Evolutionary conservation across 2,329 filamentous ascomycete species (phyloP), one percentile per base, ranked within the genome.

Genomic region (Botrytis galanthina): DNA sequence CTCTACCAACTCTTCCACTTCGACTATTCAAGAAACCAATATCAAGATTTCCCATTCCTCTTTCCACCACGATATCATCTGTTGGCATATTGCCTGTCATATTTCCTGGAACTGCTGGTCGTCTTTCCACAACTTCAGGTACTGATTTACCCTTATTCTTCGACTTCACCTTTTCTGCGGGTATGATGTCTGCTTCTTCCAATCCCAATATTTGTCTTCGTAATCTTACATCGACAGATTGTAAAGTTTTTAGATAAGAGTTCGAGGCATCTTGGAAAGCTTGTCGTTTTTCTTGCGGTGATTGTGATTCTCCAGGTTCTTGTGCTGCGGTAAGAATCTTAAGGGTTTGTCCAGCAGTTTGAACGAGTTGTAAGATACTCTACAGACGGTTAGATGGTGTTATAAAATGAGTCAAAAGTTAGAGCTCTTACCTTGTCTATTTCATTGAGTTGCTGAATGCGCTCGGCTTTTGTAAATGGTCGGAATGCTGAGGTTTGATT

Each of bases 11-110:
- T 75, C 91, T 91, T 76, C 93, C 92, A 75, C 93, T 93, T 73
- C 93, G 88, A 79, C 93, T 95, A 81, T 98, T 98, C 78, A 98
- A 83, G 89, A 93, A 95, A 46, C 95, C 95, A 22, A 97, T 91
- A 80, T 98, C 95, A 71, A 98, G 85, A 29, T 79, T 80, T 3
- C 87, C 78, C 85, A 85, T 35, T 85, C 88, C 73, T 85, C 83
- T 57, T 86, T 79, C 77, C 18, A 72, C 81, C 61, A 81, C 82
- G 16, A 79, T 71, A n/a, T 75, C 69, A 7, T 69, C 60, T 48
- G 62, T 51, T n/a, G 73, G 51, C 51, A 57, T 77, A 61, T 48
- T 74, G 63, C 57, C 66, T 16, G 44, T 26, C 54, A 63, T 66
- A 35, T 69, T 59, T 44, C 71, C 71, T 7, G 63, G 54, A 37